phyloP scores from a whole-genome alignment of 169 alveolate species.

The Plasmodium yoelii region DNA sequence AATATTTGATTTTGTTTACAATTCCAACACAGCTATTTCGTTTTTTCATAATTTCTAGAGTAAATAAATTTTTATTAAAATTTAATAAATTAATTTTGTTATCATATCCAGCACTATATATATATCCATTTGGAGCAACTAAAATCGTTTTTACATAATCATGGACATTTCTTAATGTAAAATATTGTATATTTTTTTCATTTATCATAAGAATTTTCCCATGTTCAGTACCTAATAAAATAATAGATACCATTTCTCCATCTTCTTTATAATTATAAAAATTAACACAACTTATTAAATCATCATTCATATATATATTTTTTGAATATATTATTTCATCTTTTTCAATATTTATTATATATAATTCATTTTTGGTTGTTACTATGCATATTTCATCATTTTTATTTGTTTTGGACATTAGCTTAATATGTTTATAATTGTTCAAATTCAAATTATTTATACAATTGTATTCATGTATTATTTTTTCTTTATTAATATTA shows the following conservation, averaged over 20 bases:
- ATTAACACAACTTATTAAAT: conserved; percentile 27
- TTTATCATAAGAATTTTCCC: conserved; percentile 66
- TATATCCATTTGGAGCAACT: conserved; percentile 55
- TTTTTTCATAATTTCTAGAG: conserved; percentile 48
- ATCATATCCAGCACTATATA: conserved; percentile 69
- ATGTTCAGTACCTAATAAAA: conserved; percentile 39
- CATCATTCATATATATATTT: conserved; percentile 79
- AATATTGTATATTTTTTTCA: conserved; percentile 36
- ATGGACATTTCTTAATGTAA: conserved; percentile 34
- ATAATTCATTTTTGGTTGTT: conserved; percentile 49
- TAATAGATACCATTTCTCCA: conserved; percentile 9
- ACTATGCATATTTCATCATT: conserved; percentile 38
- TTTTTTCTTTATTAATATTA: conserved; percentile 78
- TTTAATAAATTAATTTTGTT: conserved; percentile 48
- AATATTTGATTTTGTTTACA: conserved; percentile 57
- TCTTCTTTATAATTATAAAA: conserved; percentile 30
- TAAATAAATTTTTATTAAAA: conserved; percentile 34
- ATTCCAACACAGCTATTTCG: conserved; percentile 66
- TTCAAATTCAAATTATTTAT: conserved; percentile 45
- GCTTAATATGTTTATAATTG: conserved; percentile 35
- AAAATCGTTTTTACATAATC: conserved; percentile 63
- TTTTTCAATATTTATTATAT: conserved; percentile 77
- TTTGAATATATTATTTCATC: conserved; percentile 76
- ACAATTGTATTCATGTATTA: conserved; percentile 76
- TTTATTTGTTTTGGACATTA: conserved; percentile 9